Conservation (phyloP, 192 early-diverging fungal species). For the Coemansia sp. region DNA sequence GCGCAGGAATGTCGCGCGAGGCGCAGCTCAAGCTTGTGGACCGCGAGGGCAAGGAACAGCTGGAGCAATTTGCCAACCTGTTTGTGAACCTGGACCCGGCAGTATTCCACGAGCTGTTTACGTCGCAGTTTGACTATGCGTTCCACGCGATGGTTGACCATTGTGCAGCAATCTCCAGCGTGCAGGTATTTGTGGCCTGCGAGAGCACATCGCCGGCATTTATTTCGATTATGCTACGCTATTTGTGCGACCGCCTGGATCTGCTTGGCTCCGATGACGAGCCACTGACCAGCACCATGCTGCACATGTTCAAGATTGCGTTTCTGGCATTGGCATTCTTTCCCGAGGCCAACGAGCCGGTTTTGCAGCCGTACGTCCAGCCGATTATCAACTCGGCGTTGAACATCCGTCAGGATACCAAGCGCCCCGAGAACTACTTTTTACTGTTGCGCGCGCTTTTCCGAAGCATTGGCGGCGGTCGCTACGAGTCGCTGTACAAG, state of each 20-base stretch:
- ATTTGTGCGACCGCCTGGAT: constrained; percentile 43
- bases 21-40: constrained; percentile 59
- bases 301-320: constrained; percentile 88
- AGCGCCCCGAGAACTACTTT: constrained; percentile 90
- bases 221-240: constrained; percentile 52
- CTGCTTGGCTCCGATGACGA: constrained; percentile 44
- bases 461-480: constrained; percentile 93
- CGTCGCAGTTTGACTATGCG: constrained; percentile 78
- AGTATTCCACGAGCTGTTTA: constrained; percentile 94
- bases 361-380: constrained; percentile 89
- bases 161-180: constrained; percentile 69
- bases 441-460: constrained; percentile 84
- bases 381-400: constrained; percentile 87
- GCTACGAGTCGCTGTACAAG: constrained; percentile 92
- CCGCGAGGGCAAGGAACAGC: constrained; percentile 87
- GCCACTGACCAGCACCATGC: constrained; percentile 56
- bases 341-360: constrained; percentile 85
- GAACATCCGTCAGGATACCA: constrained; percentile 75
- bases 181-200: constrained; percentile 82
- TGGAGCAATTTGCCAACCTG: constrained; percentile 83
- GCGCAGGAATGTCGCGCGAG: constrained; percentile 16
- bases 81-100: constrained; percentile 82
- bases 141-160: constrained; percentile 81
- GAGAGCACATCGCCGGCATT: constrained; percentile 56
- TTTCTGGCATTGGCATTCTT: constrained; percentile 91